Base-by-base conservation (phyloP, 108 stramenopile species). In the Pseudonitzschia delicatissima region DNA sequence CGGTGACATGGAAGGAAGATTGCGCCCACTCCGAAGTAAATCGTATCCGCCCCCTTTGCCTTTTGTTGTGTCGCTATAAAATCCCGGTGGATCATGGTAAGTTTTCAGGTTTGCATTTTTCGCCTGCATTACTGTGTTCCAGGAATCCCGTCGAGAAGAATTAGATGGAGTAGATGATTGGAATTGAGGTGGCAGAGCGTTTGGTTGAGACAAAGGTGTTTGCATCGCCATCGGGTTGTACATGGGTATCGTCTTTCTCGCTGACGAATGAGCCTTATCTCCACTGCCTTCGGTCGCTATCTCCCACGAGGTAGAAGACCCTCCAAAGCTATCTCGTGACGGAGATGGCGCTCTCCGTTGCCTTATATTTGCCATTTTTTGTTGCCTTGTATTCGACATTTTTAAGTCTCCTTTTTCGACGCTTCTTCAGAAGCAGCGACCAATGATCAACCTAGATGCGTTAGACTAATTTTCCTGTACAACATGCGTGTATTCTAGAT, bases 141-240 rank as follows among this genome's bases (percentile, higher is more conserved):
- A 61, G 2, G 60, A 61, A 13, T 39, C 32, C 6, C 29, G 31
- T 31, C 27, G 53, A 33, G 42, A 44, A 0, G 26, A 40, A 17
- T 15, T 40, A 45, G 47, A 71, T 6, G 34, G 31, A 6, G 33
- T 23, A 1, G 70, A 53, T 15, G 42, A 48, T 18, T 32, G 58
- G 17, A 32, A 57, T 4, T 32, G 33, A 26, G 32, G 39, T 17
- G 69, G 69, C n/a, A 29, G 11, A 20, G 28, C 50, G 34, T 32
- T 17, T 27, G 17, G 2, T 7, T 34, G n/a, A 9, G 53, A 55
- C 17, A 33, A 15, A 2, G 45, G 21, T n/a, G 23, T 11, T 9
- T 34, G 53, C 48, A 60, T 66, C 8, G 61, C 48, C 9, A 61
- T 57, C 9, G 73, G 73, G 53, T 74, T 67, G 73, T 74, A 74